Base-by-base conservation (phyloP, 345 rosid species). In the Aurinia saxatilis region DNA sequence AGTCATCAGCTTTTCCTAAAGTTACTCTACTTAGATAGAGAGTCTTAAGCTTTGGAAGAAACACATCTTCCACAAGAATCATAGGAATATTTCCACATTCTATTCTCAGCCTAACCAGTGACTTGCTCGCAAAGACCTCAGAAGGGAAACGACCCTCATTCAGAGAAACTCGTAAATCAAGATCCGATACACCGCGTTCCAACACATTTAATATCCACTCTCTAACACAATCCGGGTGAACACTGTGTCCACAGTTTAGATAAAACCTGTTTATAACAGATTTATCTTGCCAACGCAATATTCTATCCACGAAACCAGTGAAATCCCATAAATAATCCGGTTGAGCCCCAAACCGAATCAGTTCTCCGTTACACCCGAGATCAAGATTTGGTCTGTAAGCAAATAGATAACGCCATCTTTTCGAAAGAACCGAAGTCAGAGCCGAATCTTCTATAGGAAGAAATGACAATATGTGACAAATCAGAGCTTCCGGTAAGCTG, bases 391-490 rank as follows among this genome's bases (percentile, higher is more conserved):
- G 50, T 8, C 9, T n/a, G 31, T 1, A 41, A 30, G 50, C 34
- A 39, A 63, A 63, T 5, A 63, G 38, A 14, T 29, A 51, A 0
- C 68, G 21, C 59, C 59, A 63, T 5, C 17, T 63, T 30, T 39
- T 63, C 0, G 67, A 50, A 19, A 63, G 58, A n/a, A 63, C 11
- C 6, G 58, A 63, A 39, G 67, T 63, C 50, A 39, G 6, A 50
- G 67, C 67, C 29, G 50, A 16, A 1, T 50, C 67, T 63, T 63
- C 31, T 8, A 13, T 63, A 50, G 58, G 19, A 19, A 50, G 67
- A 13, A 63, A 63, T 12, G 67, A 63, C 67, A 63, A 39, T 0
- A 63, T 63, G 67, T 39, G 67, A 38, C 50, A 29, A 29, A 63
- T 8, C 13, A 63, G 58, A 50, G 49, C 49, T 39, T 63, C 50